Conservation (phyloP, 441 rosid genomes). For the Populus hybrid region DNA sequence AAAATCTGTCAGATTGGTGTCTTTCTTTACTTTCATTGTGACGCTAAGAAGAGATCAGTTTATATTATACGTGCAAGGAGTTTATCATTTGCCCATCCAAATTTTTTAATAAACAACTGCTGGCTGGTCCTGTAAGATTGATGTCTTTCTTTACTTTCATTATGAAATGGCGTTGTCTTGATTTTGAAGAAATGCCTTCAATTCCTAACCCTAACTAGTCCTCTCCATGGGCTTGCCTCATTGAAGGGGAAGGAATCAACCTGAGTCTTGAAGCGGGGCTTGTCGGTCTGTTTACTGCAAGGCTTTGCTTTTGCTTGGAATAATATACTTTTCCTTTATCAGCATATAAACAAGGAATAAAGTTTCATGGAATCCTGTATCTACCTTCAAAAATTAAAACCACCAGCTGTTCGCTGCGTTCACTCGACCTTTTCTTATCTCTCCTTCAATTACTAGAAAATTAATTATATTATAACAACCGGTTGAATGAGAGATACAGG, state of each 20-base stretch:
- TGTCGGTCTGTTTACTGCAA: not conserved
- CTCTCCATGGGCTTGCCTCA: slow-evolving; percentile 22
- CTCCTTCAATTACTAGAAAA: too few relatives aligned
- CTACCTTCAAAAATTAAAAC: not conserved
- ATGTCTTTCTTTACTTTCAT: not conserved
- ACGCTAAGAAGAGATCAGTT: slow-evolving; percentile 12
- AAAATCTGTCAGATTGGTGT: slow-evolving; percentile 13
- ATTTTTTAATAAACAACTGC: not conserved
- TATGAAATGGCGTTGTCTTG: slow-evolving; percentile 19
- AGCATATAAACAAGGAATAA: slow-evolving; percentile 30
- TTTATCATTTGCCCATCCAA: not conserved
- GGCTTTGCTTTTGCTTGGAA: slow-evolving; percentile 7
- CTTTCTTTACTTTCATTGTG: too few relatives aligned
- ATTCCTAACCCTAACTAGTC: slow-evolving; percentile 26
- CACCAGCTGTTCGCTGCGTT: not conserved
- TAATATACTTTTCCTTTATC: slow-evolving; percentile 20
- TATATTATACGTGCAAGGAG: not conserved
- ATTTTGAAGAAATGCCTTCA: slow-evolving; percentile 31
- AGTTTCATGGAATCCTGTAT: not conserved
- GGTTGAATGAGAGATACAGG: too few relatives aligned
- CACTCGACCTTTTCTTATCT: not conserved
- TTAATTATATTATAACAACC: too few relatives aligned
- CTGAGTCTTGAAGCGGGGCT: not conserved
- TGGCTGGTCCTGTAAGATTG: not conserved
- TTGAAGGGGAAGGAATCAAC: slow-evolving; percentile 33